Conservation (phyloP, 805 yeast species). For the Yamadazyma scolyti region DNA sequence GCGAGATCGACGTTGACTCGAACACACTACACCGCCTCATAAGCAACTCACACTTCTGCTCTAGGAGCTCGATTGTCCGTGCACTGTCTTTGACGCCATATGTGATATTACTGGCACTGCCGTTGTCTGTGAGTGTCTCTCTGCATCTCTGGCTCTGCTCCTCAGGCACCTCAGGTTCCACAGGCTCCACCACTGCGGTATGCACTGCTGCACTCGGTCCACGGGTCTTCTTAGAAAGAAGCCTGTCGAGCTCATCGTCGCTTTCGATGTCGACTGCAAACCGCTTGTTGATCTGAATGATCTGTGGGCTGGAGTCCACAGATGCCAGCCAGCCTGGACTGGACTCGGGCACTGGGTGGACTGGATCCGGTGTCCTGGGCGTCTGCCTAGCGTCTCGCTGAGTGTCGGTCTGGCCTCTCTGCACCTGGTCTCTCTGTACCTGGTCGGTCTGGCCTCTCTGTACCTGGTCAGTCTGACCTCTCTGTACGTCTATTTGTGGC, state of each 20-base stretch:
- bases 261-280: constrained; percentile 4
- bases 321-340: neutral
- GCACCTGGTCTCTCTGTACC: too few relatives aligned
- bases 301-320: neutral
- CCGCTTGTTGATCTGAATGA: neutral
- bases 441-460: too few relatives aligned
- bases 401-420: too few relatives aligned
- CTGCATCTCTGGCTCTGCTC: too few relatives aligned
- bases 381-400: too few relatives aligned
- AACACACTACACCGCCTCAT: constrained; percentile 26
- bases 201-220: too few relatives aligned
- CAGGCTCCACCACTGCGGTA: too few relatives aligned
- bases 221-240: too few relatives aligned
- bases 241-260: constrained; percentile 6
- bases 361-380: neutral
- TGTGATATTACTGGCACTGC: neutral
- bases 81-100: too few relatives aligned
- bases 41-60: constrained; percentile 23
- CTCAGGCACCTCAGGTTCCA: too few relatives aligned
- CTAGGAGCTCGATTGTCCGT: constrained; percentile 21
- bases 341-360: constrained; percentile 1
- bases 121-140: neutral
- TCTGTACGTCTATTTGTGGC: too few relatives aligned
- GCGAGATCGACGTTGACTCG: constrained; percentile 35
- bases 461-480: too few relatives aligned